phyloP scores from a whole-genome alignment of 2,329 filamentous ascomycete genomes.

The Beauveria australis region DNA sequence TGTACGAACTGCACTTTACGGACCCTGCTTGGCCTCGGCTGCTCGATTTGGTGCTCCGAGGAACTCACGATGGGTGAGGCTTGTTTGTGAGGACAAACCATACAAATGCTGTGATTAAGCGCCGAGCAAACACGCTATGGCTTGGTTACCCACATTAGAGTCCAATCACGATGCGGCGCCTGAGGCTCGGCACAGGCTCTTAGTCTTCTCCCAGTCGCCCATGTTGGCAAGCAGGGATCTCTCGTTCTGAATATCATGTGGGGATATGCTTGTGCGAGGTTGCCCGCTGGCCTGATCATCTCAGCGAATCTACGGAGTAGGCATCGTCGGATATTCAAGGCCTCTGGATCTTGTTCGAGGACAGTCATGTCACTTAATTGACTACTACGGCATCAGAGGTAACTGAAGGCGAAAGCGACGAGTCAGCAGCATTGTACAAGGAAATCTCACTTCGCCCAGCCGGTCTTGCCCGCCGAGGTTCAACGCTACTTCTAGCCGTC shows the following conservation, averaged over 20 bases:
- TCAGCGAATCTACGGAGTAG: too few relatives aligned
- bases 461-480: background rate
- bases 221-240: background rate
- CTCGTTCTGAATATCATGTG: too few relatives aligned
- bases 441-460: background rate
- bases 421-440: background rate
- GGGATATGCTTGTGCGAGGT: too few relatives aligned
- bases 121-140: conserved; percentile 8
- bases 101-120: conserved; percentile 4
- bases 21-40: background rate
- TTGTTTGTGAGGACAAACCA: background rate
- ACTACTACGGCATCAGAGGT: background rate
- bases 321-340: too few relatives aligned
- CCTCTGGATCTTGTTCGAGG: too few relatives aligned
- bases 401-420: too few relatives aligned
- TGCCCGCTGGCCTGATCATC: too few relatives aligned
- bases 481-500: conserved; percentile 1
- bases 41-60: background rate
- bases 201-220: background rate
- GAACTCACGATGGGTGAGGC: background rate
- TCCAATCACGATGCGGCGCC: background rate
- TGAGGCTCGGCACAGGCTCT: background rate
- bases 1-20: background rate
- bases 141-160: background rate
- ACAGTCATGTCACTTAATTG: too few relatives aligned